Evolutionary conservation across 495 filamentous ascomycete species (phyloP), one percentile per base, ranked within the genome.

Genomic region (Lindgomyces ingoldianus): DNA sequence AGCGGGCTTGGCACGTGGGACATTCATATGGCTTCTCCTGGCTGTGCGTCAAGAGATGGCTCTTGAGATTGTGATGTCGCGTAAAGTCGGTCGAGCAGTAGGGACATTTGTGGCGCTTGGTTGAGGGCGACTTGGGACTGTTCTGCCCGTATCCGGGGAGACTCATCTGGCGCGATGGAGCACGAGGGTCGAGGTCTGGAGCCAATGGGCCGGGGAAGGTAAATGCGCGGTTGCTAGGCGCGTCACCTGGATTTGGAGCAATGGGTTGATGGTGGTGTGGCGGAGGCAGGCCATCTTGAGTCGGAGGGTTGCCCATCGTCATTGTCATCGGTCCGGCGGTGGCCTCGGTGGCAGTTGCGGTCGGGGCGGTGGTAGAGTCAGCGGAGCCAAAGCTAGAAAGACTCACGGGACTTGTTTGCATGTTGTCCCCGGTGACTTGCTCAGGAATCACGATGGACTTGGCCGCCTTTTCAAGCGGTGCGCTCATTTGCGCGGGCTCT

Each of bases 1-100:
- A 99, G 25, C 93, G 85, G 65, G 92, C 86, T 53, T 93, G 84
- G 71, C 94, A 99, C 21, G 89, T 90, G 58, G 89, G 84, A 70
- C 94, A 99, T 22, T 91, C 84, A 71, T 91, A 99, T 0, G 94
- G 94, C 74, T 99, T 99, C 75, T 98, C 95, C 76, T 99, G 94
- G 67, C 93, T 96, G 72, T 99, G 94, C 0, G 94, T 99, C 60
- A 99, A 84, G 33, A 99, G 84, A 78, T 99, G 94, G 64, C 91
- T 96, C 75, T 99, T 99, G n/a, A 99, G 84, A 67, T 99, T 99
- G 73, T 99, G 94, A 72, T 98, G 95, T 10, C 94, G 84, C 10
- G 94, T 99, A 70, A 99, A 99, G 70, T 95, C 93, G 8, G 95
- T 96, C 3, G 90, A 81, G 79, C 94, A 99, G 75, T 96, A 96